Evolutionary conservation across 2,329 filamentous ascomycete species (phyloP).

Genomic region (Venturia effusa): DNA sequence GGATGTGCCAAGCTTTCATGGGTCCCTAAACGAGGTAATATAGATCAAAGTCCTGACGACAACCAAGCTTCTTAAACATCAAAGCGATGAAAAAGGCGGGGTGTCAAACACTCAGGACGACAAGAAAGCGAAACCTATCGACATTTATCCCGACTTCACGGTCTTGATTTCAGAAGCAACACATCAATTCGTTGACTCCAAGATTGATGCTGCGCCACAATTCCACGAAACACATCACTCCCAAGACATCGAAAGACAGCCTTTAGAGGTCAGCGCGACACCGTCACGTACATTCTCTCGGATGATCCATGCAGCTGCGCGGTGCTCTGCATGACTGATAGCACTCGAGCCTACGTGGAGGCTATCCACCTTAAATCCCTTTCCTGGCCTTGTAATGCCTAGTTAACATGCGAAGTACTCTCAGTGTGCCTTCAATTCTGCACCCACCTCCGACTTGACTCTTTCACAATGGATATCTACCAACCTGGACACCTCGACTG

Average conservation of each 20-base stretch:
- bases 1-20: no score
- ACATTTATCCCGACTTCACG: no score
- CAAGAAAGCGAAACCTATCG: no score
- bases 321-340: slow-evolving; percentile 2
- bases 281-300: not conserved
- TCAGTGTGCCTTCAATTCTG: not conserved
- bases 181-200: not conserved
- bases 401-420: not conserved
- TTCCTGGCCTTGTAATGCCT: not conserved
- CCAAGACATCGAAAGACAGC: not conserved
- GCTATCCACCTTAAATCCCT: not conserved
- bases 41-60: not conserved
- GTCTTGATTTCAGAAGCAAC: no score
- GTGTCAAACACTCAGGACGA: no score
- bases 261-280: not conserved
- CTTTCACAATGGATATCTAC: not conserved
- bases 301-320: not conserved
- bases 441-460: not conserved
- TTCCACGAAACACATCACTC: not conserved
- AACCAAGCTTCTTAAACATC: no score
- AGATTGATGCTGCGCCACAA: not conserved
- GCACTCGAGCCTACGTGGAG: not conserved
- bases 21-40: no score
- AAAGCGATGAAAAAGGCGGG: no score
- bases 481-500: slow-evolving; percentile 7